phyloP scores from a whole-genome alignment of 2,329 filamentous ascomycete species.

The Stagonosporopsis cucurbitacearum region DNA sequence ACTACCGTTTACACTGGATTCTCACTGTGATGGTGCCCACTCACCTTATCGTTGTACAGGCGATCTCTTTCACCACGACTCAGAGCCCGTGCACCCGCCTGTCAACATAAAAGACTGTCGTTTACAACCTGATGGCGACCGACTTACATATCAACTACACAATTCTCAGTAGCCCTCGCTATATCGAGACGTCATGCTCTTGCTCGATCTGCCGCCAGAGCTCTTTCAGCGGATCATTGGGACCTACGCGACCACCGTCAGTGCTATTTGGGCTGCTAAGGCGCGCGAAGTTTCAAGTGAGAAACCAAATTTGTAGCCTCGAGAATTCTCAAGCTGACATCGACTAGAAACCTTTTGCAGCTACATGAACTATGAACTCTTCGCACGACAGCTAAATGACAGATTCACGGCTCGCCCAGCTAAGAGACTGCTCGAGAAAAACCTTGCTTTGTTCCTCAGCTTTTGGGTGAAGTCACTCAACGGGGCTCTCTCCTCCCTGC shows the following conservation, averaged over 20 bases:
- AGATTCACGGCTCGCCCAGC: neutral
- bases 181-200: neutral
- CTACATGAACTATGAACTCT: conserved; percentile 9
- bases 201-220: conserved; percentile 10
- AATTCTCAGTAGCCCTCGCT: neutral
- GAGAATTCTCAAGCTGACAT: neutral
- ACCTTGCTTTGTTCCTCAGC: neutral
- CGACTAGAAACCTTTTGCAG: neutral
- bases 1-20: neutral
- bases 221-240: conserved; percentile 4
- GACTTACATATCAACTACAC: neutral
- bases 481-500: neutral
- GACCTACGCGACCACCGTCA: neutral
- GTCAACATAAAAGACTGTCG: neutral
- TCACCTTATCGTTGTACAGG: neutral
- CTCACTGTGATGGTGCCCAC: too few species aligned
- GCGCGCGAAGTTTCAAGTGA: conserved; percentile 1
- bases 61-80: neutral
- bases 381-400: neutral
- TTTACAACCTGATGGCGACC: neutral
- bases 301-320: neutral
- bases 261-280: neutral
- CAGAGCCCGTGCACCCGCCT: neutral
- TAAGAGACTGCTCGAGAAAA: conserved; percentile 2
- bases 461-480: neutral